Evolutionary conservation across 352 stramenopile species (phyloP), one percentile per base, ranked within the genome.

Genomic region (Globisporangium spiculum): DNA sequence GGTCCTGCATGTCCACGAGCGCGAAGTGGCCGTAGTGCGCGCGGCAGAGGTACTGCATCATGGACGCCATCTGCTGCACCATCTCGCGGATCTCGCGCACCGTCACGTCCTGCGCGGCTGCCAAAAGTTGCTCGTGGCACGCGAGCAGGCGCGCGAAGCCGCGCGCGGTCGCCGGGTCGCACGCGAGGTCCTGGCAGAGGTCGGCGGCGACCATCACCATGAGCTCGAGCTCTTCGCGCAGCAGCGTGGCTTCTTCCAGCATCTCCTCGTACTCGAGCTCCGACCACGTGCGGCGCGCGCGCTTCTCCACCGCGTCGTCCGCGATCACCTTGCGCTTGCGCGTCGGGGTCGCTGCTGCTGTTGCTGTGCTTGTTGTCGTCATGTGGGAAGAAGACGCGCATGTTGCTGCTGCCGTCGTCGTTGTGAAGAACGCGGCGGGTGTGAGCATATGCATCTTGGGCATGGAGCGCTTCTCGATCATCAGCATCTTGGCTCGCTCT

Each of bases 211-310:
- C 82, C 16, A 82, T 74, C 7, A 92, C 70, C 27, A 92, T 69
- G 53, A 92, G 75, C 58, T 91, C 82, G 27, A 92, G 74, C 68
- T 92, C 84, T 63, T 92, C 84, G 50, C 81, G 78, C 63, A 92
- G 61, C 22, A 91, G 57, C 34, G 78, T 84, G 44, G 84, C 84
- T 63, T 92, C 84, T 48, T 89, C 77, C 8, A 92, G 74, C 65
- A 91, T 79, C 68, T 90, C 79, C 58, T 92, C 84, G 69, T 86
- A 92, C 74, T 92, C 82, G 53, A 92, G 71, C 66, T 92, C 84
- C 1, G 79, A 86, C 70, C 76, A 91, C 6, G 66, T 75, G 48
- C 82, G 82, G 60, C 67, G 68, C 32, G 65, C 65, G 52, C 84
- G 82, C 70, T 92, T 91, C 65, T 86, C 73, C 32, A 61, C 69